Conservation (phyloP, 345 rosid species). For the Salix brachista region DNA sequence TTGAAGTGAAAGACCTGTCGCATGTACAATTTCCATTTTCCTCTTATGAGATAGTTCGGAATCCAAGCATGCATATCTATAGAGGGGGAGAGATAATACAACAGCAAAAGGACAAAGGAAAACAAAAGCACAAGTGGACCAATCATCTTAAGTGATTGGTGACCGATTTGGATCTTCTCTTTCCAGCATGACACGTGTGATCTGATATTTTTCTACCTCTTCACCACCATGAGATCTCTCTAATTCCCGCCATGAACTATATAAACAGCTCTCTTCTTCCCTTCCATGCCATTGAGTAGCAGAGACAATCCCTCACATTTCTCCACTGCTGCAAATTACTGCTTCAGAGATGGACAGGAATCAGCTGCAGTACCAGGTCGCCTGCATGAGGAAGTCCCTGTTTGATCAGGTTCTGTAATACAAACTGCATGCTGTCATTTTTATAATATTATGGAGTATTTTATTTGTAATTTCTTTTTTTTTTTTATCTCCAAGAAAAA, state of each 20-base stretch:
- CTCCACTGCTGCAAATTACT: background rate
- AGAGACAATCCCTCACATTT: background rate
- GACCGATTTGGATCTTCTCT: background rate
- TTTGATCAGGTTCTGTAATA: slow-evolving; percentile 53
- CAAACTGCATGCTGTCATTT: background rate
- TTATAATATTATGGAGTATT: background rate
- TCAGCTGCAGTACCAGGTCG: slow-evolving; percentile 36
- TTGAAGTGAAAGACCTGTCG: background rate
- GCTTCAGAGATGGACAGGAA: slow-evolving; percentile 20
- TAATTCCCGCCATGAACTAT: background rate
- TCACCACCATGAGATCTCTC: background rate
- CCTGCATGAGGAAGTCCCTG: slow-evolving; percentile 47
- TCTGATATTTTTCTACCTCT: background rate
- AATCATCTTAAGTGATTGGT: background rate
- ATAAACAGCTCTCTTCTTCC: background rate
- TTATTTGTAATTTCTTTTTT: background rate
- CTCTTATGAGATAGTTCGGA: background rate
- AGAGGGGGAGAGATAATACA: background rate
- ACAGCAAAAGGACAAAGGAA: too few relatives aligned
- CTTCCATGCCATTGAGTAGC: background rate
- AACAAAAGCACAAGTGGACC: background rate
- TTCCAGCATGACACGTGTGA: background rate
- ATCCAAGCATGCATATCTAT: background rate
- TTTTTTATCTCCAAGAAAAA: background rate
- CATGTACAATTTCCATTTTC: background rate